Evolutionary conservation across 768 basidiomycete species (phyloP).

Genomic region (Tubosaeta sp.): DNA sequence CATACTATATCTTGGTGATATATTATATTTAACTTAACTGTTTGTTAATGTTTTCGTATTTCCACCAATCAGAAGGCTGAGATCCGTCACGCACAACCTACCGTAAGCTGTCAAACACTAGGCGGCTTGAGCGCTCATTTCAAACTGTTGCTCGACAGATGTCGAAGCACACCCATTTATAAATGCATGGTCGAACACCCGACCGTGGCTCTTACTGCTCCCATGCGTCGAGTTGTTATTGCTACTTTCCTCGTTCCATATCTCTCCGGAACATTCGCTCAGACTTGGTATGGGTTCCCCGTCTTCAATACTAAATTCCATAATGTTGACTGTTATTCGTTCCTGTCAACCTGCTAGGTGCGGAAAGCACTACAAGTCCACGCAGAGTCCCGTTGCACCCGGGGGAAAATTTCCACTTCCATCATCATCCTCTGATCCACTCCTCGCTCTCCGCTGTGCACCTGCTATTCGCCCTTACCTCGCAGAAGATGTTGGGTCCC

Average conservation of each 20-base stretch:
- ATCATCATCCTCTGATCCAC: conserved; percentile 31
- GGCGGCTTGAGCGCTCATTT: too few relatives aligned
- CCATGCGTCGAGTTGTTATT: conserved; percentile 14
- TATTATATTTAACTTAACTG: too few relatives aligned
- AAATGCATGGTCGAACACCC: not conserved
- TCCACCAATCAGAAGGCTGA: too few relatives aligned
- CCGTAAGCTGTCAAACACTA: too few relatives aligned
- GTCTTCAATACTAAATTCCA: not conserved
- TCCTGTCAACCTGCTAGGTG: conserved; percentile 38
- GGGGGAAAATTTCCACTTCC: conserved; percentile 48
- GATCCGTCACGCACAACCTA: too few relatives aligned
- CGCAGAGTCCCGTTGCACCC: conserved; percentile 39
- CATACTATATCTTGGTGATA: too few relatives aligned
- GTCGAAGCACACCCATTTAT: not conserved
- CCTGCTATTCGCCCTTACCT: conserved; percentile 48
- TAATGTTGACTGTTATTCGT: not conserved
- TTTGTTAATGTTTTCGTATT: too few relatives aligned
- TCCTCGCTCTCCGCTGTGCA: conserved; percentile 42
- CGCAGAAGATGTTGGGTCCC: conserved; percentile 43
- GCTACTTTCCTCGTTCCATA: conserved; percentile 6
- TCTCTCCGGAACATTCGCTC: conserved; percentile 17
- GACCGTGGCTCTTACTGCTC: not conserved
- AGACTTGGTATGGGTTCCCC: conserved; percentile 25
- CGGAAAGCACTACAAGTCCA: conserved; percentile 51
- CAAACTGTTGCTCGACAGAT: too few relatives aligned